Evolutionary conservation across 371 early-diverging fungal genomes (phyloP).

Genomic region (Mortierella sp.): DNA sequence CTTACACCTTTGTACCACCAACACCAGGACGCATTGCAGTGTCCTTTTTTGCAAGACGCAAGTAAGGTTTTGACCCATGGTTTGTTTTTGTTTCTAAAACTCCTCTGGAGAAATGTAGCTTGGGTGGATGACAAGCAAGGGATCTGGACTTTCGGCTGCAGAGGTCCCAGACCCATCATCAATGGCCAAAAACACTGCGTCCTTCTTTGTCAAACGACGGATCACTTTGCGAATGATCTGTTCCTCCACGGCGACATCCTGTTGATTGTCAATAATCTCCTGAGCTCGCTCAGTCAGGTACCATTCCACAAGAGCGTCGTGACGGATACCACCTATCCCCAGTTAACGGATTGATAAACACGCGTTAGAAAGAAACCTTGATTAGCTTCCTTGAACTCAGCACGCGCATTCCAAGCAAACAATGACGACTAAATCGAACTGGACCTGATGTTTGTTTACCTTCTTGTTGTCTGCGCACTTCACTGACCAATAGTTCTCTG

Average conservation of each 20-base stretch:
- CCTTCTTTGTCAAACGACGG: constrained; percentile 72
- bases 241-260: constrained; percentile 73
- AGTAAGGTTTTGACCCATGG: background rate
- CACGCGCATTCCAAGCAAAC: too few species aligned
- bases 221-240: constrained; percentile 83
- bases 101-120: constrained; percentile 50
- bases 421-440: too few species aligned
- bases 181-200: constrained; percentile 47
- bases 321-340: constrained; percentile 65
- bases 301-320: constrained; percentile 82
- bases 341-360: too few species aligned
- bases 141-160: constrained; percentile 39
- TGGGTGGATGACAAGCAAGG: constrained; percentile 48
- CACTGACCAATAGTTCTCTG: constrained; percentile 73
- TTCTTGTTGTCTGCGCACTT: constrained; percentile 64
- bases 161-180: constrained; percentile 34
- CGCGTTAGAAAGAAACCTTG: background rate
- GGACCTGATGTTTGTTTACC: constrained; percentile 26
- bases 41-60: background rate
- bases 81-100: constrained; percentile 13
- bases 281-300: constrained; percentile 84
- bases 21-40: too few species aligned
- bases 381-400: too few species aligned
- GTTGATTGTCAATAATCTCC: constrained; percentile 72
- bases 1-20: too few species aligned